Evolutionary conservation across 306 rosid species (phyloP).

Genomic region (Lithocarpus polystachyus): DNA sequence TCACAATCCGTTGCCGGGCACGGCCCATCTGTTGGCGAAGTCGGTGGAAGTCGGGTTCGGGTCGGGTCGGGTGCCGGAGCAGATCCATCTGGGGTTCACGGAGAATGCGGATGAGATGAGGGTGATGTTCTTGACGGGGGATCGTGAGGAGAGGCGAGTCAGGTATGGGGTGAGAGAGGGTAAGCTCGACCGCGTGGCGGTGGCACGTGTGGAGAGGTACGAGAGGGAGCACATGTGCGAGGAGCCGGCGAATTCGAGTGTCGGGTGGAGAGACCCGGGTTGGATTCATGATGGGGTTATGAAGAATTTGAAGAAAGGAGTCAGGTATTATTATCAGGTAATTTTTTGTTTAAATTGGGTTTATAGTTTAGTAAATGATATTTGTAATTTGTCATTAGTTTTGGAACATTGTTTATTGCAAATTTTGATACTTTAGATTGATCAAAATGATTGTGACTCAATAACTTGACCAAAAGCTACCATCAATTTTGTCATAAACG

Average conservation of each 20-base stretch:
- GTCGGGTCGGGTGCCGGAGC: slow-evolving; percentile 55
- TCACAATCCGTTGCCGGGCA: slow-evolving; percentile 64
- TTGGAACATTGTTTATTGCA: not conserved
- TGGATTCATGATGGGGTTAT: slow-evolving; percentile 69
- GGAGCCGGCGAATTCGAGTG: slow-evolving; percentile 62
- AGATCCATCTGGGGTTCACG: slow-evolving; percentile 73
- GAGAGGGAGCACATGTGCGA: slow-evolving; percentile 84
- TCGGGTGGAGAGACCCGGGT: slow-evolving; percentile 96
- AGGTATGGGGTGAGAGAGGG: slow-evolving; percentile 47
- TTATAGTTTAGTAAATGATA: too few species aligned
- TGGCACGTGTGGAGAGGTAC: slow-evolving; percentile 60
- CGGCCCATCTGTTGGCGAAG: slow-evolving; percentile 44
- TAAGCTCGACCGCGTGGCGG: slow-evolving; percentile 31
- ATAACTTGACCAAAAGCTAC: too few species aligned
- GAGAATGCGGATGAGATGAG: slow-evolving; percentile 62
- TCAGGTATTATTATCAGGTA: slow-evolving; percentile 70
- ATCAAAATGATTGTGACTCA: too few species aligned
- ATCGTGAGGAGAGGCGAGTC: slow-evolving; percentile 38
- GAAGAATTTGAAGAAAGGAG: slow-evolving; percentile 58
- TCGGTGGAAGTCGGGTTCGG: slow-evolving; percentile 45
- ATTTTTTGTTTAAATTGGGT: too few species aligned
- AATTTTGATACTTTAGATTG: too few species aligned
- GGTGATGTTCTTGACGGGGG: slow-evolving; percentile 68
- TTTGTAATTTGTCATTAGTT: not conserved
- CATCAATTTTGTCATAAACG: too few species aligned